These are phyloP conservation scores for Apiotrichum veenhuisii DNA, from an alignment of 1,284 basidiomycete genomes.

Conservation along the genomic window DNA sequence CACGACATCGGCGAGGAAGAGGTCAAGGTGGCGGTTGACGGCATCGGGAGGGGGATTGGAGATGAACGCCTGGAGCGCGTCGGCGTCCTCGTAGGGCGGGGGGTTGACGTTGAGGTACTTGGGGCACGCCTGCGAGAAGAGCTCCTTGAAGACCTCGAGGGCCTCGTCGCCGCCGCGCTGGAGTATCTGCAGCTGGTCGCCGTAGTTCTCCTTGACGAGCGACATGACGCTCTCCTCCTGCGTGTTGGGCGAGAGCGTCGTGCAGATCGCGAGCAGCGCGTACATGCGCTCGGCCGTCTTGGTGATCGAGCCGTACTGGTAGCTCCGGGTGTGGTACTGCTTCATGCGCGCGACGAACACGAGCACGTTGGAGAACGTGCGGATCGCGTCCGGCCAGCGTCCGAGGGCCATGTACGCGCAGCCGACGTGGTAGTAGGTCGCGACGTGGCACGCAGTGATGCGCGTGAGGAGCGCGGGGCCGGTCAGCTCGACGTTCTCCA, in stretches of 20 bases:
- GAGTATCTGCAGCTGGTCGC: conserved; percentile 86
- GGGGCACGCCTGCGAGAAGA: conserved; percentile 90
- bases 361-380: conserved; percentile 85
- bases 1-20: conserved; percentile 74
- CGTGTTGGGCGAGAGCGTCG: conserved; percentile 81
- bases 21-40: conserved; percentile 72
- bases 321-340: conserved; percentile 91
- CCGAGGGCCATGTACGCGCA: conserved; percentile 95
- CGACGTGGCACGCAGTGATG: conserved; percentile 88
- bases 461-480: conserved; percentile 76
- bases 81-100: conserved; percentile 82
- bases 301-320: conserved; percentile 98
- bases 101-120: conserved; percentile 95
- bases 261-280: conserved; percentile 87
- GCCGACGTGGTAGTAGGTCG: conserved; percentile 81
- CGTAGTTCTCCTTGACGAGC: conserved; percentile 87
- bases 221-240: conserved; percentile 93
- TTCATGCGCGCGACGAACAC: conserved; percentile 90
- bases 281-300: conserved; percentile 98
- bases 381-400: conserved; percentile 90
- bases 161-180: conserved; percentile 64
- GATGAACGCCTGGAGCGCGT: conserved; percentile 59
- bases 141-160: conserved; percentile 82
- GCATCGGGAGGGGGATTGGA: conserved; percentile 63
- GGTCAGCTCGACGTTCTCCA: conserved; percentile 87